A percentile compares a stretch with the other conserved stretches of the same genome.
These are phyloP conservation scores for Colletotrichum cuscutae DNA, from an alignment of 2,329 filamentous ascomycete species.

Conservation along the genomic window DNA sequence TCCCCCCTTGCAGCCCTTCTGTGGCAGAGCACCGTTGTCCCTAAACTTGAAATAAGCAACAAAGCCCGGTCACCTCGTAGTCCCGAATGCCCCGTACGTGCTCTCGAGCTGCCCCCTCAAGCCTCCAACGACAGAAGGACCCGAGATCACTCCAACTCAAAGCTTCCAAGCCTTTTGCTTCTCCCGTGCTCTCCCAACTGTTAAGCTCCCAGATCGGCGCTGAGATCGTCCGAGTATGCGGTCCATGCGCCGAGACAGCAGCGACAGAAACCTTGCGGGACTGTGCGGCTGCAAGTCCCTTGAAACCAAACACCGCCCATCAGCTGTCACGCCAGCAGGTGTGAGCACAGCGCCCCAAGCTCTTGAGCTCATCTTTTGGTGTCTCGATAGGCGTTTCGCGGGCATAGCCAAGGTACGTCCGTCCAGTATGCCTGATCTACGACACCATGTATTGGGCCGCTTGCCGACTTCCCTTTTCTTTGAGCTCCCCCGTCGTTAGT, in stretches of 20 bases:
- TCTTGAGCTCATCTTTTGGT: slow-evolving; percentile 25
- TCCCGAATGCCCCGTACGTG: background rate
- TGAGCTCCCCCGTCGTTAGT: slow-evolving; percentile 5
- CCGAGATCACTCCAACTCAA: background rate
- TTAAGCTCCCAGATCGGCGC: slow-evolving; percentile 15
- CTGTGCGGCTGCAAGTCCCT: slow-evolving; percentile 30
- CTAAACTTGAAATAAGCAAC: slow-evolving; percentile 11
- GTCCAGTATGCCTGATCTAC: slow-evolving; percentile 21
- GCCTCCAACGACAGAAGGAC: background rate
- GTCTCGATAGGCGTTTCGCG: slow-evolving; percentile 25
- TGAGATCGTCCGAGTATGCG: slow-evolving; percentile 34
- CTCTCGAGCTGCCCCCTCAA: background rate
- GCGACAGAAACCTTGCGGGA: slow-evolving; percentile 8
- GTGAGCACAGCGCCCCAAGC: slow-evolving; percentile 19
- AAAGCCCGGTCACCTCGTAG: background rate
- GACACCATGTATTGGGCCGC: slow-evolving; percentile 18
- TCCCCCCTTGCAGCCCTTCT: slow-evolving; percentile 17
- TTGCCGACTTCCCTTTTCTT: slow-evolving; percentile 30
- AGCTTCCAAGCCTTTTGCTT: background rate
- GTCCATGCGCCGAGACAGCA: slow-evolving; percentile 28
- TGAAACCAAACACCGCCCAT: slow-evolving; percentile 32
- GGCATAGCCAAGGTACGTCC: slow-evolving; percentile 23
- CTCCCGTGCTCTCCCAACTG: background rate
- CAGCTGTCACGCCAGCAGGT: slow-evolving; percentile 22
- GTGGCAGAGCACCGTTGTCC: slow-evolving; percentile 18